These are phyloP conservation scores for Tephrocybe sp. DNA, from an alignment of 768 basidiomycete genomes.

Conservation along the genomic window DNA sequence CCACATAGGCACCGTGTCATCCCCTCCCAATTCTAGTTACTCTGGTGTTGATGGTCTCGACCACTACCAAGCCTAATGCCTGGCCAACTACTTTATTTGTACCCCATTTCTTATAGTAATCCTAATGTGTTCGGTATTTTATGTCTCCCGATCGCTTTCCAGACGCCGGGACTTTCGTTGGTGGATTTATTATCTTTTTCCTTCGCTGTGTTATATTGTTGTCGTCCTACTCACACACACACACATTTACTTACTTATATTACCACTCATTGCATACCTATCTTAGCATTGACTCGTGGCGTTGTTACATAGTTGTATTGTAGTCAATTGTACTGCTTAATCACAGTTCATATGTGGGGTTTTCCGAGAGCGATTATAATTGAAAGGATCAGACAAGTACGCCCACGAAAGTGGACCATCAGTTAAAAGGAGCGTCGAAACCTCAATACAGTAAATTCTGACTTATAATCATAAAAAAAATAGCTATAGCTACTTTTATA, in stretches of 20 bases:
- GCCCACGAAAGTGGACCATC: no score
- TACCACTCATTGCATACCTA: constrained; percentile 10
- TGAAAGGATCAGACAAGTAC: no score
- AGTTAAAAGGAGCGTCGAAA: no score
- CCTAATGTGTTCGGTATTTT: constrained; percentile 4
- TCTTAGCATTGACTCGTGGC: not conserved
- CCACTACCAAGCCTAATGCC: constrained; percentile 2
- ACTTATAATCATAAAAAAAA: no score
- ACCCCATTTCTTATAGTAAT: constrained; percentile 1
- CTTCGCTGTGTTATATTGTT: constrained; percentile 7
- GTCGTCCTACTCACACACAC: not conserved
- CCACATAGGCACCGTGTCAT: constrained; percentile 7
- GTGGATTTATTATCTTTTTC: not conserved
- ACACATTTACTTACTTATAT: constrained; percentile 7
- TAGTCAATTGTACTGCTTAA: constrained; percentile 12
- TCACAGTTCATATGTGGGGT: no score
- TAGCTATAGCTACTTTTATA: no score
- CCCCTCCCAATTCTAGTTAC: constrained; percentile 18
- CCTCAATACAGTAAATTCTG: no score
- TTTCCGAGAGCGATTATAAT: no score
- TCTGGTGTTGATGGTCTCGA: constrained; percentile 10
- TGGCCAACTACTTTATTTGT: not conserved
- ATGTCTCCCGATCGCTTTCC: not conserved
- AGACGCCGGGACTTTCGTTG: not conserved
- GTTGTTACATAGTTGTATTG: constrained; percentile 18